Evolutionary conservation across 352 stramenopile genomes (phyloP), one percentile per base, ranked within the genome.

Genomic region (Phytopythium mirpurense): DNA sequence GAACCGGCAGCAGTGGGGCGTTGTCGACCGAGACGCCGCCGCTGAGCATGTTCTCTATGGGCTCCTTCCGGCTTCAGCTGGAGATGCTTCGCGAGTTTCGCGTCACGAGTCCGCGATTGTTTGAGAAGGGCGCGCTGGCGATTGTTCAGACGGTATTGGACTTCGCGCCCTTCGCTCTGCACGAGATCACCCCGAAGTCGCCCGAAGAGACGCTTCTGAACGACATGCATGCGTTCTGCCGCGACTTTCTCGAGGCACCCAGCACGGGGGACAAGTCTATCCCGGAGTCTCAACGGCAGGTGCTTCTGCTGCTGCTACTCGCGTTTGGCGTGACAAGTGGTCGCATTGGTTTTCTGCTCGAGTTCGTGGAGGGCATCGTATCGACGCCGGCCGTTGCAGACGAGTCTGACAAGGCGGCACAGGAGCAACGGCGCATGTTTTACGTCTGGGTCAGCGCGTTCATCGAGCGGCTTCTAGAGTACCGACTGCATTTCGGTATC

Each of bases 31-130:
- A 56, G n/a, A 57, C 65, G 8, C 61, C 68, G 1, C 50, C 60
- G 0, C 51, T 53, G 3, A 68, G 67, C 32, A 42, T 90, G 21
- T 90, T 90, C 21, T 67, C 65, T 1, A 60, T 87, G 5, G 56
- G 57, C 1, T 84, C 71, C 26, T 65, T 88, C n/a, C 74, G 77
- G 9, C 59, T 90, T 45, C 79, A 90, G 49, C 62, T 90, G 27
- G 70, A 85, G 44, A 85, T 88, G 70, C 57, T 90, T 36, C 74
- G 65, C 1, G 72, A 78, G 32, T 86, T 87, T 26, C 73, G 73
- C 6, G 49, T 43, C 4, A 40, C 61, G 10, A 74, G 59, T 51
- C 66, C 77, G 27, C 57, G 40, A 8, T 31, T 88, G 8, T 90
- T 87, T 53, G 71, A 84, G 42, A 75, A 70, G 18, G 70, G 74